phyloP scores from a whole-genome alignment of 2,329 filamentous ascomycete species.

The Neoscytalidium dimidiatum region DNA sequence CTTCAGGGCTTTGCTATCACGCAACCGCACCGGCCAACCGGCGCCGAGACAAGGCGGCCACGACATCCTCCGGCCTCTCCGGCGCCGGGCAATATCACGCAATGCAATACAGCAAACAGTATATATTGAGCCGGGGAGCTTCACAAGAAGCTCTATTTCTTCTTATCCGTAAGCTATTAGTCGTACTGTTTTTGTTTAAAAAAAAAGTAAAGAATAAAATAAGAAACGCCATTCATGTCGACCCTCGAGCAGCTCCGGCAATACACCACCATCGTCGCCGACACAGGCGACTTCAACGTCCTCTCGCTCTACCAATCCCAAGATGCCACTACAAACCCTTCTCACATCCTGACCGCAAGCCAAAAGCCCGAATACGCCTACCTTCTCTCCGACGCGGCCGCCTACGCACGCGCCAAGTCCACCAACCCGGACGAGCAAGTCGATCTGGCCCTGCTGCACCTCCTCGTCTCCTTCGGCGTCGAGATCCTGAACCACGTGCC shows the following conservation, averaged over 20 bases:
- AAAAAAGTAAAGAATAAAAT: background rate
- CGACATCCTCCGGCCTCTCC: background rate
- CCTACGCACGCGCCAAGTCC: background rate
- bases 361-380: background rate
- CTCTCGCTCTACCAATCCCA: slow-evolving; percentile 1
- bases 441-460: slow-evolving; percentile 2
- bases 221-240: background rate
- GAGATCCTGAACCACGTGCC: background rate
- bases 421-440: background rate
- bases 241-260: slow-evolving; percentile 6
- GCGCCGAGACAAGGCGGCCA: background rate
- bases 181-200: background rate
- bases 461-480: slow-evolving; percentile 5
- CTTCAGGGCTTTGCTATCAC: background rate
- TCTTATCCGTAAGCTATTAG: background rate
- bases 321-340: slow-evolving; percentile 8
- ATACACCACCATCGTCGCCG: slow-evolving; percentile 14
- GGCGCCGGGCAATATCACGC: slow-evolving; percentile 4
- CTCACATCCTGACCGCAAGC: slow-evolving; percentile 3
- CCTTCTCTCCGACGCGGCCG: background rate
- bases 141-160: background rate
- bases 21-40: background rate
- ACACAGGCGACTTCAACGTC: slow-evolving; percentile 12
- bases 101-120: background rate
- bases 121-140: background rate